Conservation (phyloP, 441 rosid species). For the Pelargonium hybrid region DNA sequence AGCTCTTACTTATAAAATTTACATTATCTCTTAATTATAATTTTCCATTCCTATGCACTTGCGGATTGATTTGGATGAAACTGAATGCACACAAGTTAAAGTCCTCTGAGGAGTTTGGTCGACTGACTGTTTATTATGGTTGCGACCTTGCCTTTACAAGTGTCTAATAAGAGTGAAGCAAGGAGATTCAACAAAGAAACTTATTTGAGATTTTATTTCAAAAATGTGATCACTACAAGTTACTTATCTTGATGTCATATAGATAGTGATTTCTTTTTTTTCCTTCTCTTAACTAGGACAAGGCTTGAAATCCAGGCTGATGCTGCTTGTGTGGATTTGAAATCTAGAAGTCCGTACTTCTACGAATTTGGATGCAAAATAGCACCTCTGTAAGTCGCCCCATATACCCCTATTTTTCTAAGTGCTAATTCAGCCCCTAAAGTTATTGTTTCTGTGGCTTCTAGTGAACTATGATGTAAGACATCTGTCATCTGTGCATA, state of each 20-base stretch:
- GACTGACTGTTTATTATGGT: neutral
- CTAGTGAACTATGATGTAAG: neutral
- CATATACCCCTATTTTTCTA: neutral
- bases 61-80: neutral
- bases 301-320: conserved; percentile 87
- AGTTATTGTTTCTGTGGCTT: neutral
- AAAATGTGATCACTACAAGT: conserved; percentile 1
- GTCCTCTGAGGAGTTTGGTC: neutral
- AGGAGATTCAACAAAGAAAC: neutral
- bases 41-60: neutral
- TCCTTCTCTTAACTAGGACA: conserved; percentile 34
- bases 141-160: neutral
- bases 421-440: neutral
- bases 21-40: neutral
- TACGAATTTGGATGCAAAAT: conserved; percentile 83
- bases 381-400: conserved; percentile 57
- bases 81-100: neutral
- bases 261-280: conserved; percentile 4
- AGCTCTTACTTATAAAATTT: neutral
- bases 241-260: conserved; percentile 5
- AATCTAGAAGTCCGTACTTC: conserved; percentile 58
- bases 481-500: neutral
- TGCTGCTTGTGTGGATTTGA: conserved; percentile 75
- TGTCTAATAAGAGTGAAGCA: neutral
- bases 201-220: neutral